Evolutionary conservation across 1,284 basidiomycete genomes (phyloP).

Genomic region (Anthracocystis walkeri): DNA sequence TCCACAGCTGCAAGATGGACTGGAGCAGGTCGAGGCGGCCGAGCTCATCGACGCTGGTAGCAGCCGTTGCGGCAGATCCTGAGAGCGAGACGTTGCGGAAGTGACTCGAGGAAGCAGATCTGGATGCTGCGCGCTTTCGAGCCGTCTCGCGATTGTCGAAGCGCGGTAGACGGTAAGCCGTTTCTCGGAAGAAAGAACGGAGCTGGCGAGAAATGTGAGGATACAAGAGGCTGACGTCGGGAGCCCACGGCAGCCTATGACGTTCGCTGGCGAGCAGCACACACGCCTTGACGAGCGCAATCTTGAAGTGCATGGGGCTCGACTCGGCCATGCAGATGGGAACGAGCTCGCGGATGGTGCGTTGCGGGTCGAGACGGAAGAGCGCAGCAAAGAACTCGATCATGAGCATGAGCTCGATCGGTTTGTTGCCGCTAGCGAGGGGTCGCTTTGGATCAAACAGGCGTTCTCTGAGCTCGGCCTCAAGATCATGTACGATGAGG

Average conservation of each 20-base stretch:
- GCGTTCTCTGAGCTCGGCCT: slow-evolving; percentile 58
- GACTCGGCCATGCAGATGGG: slow-evolving; percentile 55
- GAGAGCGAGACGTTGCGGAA: slow-evolving; percentile 34
- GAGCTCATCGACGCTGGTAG: slow-evolving; percentile 46
- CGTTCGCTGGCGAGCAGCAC: slow-evolving; percentile 56
- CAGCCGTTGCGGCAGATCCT: slow-evolving; percentile 28
- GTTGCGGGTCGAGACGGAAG: slow-evolving; percentile 64
- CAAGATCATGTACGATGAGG: slow-evolving; percentile 73
- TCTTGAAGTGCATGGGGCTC: slow-evolving; percentile 57
- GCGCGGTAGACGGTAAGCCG: slow-evolving; percentile 39
- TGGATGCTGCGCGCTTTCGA: slow-evolving; percentile 34
- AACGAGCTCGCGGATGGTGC: slow-evolving; percentile 53
- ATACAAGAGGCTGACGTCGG: slow-evolving; percentile 54
- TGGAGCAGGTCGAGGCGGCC: slow-evolving; percentile 54
- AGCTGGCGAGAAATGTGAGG: slow-evolving; percentile 51
- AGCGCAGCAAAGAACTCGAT: slow-evolving; percentile 62
- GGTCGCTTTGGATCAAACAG: slow-evolving; percentile 62
- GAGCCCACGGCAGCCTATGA: slow-evolving; percentile 52
- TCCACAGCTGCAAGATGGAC: slow-evolving; percentile 61
- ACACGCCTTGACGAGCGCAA: slow-evolving; percentile 57
- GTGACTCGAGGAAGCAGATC: slow-evolving; percentile 21
- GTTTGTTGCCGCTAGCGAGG: slow-evolving; percentile 44
- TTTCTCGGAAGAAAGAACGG: slow-evolving; percentile 53
- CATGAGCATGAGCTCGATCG: slow-evolving; percentile 63
- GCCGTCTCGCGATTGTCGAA: slow-evolving; percentile 36